Conservation (phyloP, 2,329 filamentous ascomycete species). For the Elsinoe australis region DNA sequence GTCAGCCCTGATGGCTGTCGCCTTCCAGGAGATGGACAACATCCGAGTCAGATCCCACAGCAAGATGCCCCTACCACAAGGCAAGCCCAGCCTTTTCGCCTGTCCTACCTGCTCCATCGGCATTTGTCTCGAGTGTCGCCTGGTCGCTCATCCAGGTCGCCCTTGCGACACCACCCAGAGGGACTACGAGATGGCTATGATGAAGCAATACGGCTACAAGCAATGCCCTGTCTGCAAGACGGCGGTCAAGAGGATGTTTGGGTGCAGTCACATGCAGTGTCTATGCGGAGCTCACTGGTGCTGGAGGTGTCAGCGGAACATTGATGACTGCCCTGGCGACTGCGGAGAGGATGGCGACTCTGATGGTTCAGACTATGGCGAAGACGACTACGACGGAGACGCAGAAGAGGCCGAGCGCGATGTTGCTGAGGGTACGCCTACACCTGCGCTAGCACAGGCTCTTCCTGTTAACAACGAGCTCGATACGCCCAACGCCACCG, state of each 20-base stretch:
- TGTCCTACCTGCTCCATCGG: conserved; percentile 40
- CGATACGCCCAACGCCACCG: background rate
- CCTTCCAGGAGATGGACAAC: conserved; percentile 12
- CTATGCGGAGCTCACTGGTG: conserved; percentile 46
- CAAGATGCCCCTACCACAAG: background rate
- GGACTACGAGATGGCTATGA: conserved; percentile 31
- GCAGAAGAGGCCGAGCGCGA: conserved; percentile 17
- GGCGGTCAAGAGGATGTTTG: conserved; percentile 43
- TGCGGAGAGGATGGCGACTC: conserved; percentile 23
- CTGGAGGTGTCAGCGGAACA: conserved; percentile 36
- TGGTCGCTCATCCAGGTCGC: conserved; percentile 33
- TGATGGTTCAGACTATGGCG: conserved; percentile 16
- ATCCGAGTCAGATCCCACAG: background rate
- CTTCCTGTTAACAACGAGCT: background rate
- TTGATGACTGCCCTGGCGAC: conserved; percentile 31
- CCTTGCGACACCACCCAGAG: conserved; percentile 34
- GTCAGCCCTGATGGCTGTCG: background rate
- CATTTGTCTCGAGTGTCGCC: conserved; percentile 41
- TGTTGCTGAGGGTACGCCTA: background rate
- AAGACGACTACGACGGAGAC: conserved; percentile 26
- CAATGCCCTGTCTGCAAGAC: conserved; percentile 43
- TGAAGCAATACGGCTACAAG: conserved; percentile 42
- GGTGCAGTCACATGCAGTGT: conserved; percentile 44
- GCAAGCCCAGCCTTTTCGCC: conserved; percentile 22
- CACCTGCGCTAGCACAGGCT: no score